Conservation (phyloP, 148 eudicot genomes). For the Fagopyrum esculentum region DNA sequence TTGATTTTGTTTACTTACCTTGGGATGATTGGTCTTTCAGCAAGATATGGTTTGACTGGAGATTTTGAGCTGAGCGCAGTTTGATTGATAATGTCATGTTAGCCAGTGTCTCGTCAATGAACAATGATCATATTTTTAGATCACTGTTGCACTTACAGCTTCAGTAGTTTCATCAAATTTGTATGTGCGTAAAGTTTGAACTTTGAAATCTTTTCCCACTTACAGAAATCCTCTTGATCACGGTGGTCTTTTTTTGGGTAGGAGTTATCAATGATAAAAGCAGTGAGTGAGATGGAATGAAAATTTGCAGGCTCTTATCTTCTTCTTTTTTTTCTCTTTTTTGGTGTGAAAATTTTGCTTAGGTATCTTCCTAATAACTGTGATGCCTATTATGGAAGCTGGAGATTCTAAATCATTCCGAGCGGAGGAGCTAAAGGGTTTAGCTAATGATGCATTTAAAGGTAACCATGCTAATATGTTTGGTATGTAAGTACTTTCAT, state of each 20-base stretch:
- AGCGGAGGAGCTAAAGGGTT: constrained; percentile 72
- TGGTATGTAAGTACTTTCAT: neutral
- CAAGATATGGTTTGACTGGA: neutral
- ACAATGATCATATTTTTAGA: neutral
- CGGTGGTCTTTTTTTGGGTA: too few species aligned
- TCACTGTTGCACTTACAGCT: neutral
- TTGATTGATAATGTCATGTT: neutral
- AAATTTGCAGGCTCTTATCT: neutral
- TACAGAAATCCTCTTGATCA: neutral
- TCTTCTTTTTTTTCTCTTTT: neutral
- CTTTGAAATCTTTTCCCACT: neutral
- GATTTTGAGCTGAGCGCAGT: neutral
- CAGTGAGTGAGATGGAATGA: neutral
- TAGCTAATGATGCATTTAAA: constrained; percentile 96
- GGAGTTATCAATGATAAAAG: too few species aligned
- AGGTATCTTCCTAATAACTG: neutral
- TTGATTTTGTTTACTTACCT: neutral
- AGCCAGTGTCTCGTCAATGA: neutral
- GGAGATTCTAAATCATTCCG: constrained; percentile 37
- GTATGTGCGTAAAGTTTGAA: neutral
- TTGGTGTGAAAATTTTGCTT: neutral
- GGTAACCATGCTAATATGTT: constrained; percentile 28
- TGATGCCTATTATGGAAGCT: constrained; percentile 57
- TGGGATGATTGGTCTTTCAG: neutral
- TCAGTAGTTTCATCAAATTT: neutral